Conservation (phyloP, 2,329 filamentous ascomycete species). For the Cytospora mali region DNA sequence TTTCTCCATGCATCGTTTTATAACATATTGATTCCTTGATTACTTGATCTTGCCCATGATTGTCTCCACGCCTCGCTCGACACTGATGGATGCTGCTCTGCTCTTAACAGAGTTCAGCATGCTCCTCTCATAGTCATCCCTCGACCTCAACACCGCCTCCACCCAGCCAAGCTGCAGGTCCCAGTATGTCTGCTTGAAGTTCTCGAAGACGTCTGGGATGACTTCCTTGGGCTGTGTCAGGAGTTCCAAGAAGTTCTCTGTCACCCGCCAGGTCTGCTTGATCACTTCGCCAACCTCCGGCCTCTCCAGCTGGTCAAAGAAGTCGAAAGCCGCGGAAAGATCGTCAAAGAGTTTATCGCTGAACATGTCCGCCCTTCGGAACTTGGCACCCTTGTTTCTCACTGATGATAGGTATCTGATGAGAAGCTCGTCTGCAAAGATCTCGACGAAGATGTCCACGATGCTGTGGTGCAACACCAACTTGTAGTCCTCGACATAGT, state of each 20-base stretch:
- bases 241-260: conserved; percentile 79
- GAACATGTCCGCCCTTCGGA: conserved; percentile 84
- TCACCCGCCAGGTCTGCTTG: conserved; percentile 90
- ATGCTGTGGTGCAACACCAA: conserved; percentile 83
- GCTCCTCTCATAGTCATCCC: conserved; percentile 91
- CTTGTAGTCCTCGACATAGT: conserved; percentile 89
- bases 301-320: conserved; percentile 75
- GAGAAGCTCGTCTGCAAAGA: conserved; percentile 88
- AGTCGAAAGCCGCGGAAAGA: conserved; percentile 85
- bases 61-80: conserved; percentile 81
- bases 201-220: conserved; percentile 76
- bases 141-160: conserved; percentile 80
- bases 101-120: conserved; percentile 90
- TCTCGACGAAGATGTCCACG: conserved; percentile 89
- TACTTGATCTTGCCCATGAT: conserved; percentile 93
- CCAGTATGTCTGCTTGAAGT: conserved; percentile 87
- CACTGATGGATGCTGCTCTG: conserved; percentile 81
- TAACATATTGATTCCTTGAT: not conserved
- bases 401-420: conserved; percentile 81
- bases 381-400: conserved; percentile 87
- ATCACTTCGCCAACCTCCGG: conserved; percentile 71
- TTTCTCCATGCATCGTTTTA: not conserved
- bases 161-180: conserved; percentile 96
- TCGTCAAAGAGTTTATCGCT: conserved; percentile 94
- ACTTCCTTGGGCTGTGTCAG: conserved; percentile 74